Conservation (phyloP, 1,284 basidiomycete genomes). For the Sphaerobolus stellatus region DNA sequence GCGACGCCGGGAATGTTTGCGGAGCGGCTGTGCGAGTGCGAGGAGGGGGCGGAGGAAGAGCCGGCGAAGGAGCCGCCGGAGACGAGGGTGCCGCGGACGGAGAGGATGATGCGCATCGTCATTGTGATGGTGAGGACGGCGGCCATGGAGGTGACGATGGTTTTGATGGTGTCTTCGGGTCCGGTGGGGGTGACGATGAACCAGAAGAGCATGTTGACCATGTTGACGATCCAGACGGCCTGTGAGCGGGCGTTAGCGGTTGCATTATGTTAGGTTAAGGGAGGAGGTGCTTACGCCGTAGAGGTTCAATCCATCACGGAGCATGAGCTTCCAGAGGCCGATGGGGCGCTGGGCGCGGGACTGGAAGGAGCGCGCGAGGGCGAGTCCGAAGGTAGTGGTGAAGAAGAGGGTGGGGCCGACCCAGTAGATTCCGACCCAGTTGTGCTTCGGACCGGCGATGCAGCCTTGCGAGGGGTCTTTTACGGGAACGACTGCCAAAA, state of each 20-base stretch:
- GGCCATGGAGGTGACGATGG: slow-evolving; percentile 76
- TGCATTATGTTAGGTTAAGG: no score
- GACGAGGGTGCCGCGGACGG: slow-evolving; percentile 67
- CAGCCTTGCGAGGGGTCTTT: slow-evolving; percentile 65
- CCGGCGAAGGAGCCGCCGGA: slow-evolving; percentile 66
- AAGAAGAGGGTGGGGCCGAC: slow-evolving; percentile 69
- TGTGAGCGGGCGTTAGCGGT: no score
- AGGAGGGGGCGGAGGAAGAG: slow-evolving; percentile 19
- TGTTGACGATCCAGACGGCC: slow-evolving; percentile 75
- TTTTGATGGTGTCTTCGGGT: slow-evolving; percentile 64
- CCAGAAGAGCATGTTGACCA: slow-evolving; percentile 78
- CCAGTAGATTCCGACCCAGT: slow-evolving; percentile 85
- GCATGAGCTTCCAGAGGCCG: slow-evolving; percentile 77
- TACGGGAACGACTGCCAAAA: slow-evolving; percentile 60
- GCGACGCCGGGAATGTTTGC: no score
- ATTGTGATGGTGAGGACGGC: slow-evolving; percentile 80
- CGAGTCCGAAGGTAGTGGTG: slow-evolving; percentile 61
- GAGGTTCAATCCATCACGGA: slow-evolving; percentile 80
- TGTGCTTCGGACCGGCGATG: slow-evolving; percentile 73
- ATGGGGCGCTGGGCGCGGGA: slow-evolving; percentile 60
- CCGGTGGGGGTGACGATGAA: slow-evolving; percentile 70
- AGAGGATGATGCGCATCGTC: slow-evolving; percentile 79
- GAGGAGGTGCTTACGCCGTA: no score
- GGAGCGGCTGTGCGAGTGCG: slow-evolving; percentile 16
- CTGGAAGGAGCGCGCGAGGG: slow-evolving; percentile 58